phyloP scores from a whole-genome alignment of 2,329 filamentous ascomycete species.

The Claviceps spartinae region DNA sequence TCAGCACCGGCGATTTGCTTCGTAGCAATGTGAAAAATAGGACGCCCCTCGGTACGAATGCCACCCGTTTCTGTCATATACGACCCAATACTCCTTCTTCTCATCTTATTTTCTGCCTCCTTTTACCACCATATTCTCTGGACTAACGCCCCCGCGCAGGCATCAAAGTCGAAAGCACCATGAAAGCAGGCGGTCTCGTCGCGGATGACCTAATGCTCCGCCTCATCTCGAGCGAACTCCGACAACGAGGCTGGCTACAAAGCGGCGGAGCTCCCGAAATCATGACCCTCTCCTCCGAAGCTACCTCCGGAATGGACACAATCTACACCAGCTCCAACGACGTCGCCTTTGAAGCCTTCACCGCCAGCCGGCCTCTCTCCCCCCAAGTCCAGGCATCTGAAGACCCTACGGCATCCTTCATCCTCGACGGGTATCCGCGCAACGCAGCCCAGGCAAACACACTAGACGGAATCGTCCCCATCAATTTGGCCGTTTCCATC shows the following conservation, averaged over 20 bases:
- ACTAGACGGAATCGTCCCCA: constrained; percentile 72
- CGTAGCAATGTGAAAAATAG: constrained; percentile 83
- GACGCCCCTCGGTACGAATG: constrained; percentile 60
- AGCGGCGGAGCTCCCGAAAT: constrained; percentile 30
- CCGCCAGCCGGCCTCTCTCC: constrained; percentile 9
- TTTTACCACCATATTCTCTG: background rate
- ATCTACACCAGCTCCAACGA: constrained; percentile 16
- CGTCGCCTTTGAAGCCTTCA: constrained; percentile 2
- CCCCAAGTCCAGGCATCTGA: constrained; percentile 38
- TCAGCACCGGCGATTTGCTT: constrained; percentile 87
- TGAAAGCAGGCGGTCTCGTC: constrained; percentile 81
- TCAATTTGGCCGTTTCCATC: constrained; percentile 84
- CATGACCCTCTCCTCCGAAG: constrained; percentile 37
- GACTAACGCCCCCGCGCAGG: constrained; percentile 35
- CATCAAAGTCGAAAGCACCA: constrained; percentile 77
- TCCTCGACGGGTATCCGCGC: constrained; percentile 91
- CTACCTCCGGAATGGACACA: constrained; percentile 21
- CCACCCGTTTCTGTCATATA: background rate
- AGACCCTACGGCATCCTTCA: constrained; percentile 70
- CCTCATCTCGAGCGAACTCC: constrained; percentile 82
- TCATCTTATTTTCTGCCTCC: background rate
- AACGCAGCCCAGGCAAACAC: constrained; percentile 67
- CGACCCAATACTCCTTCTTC: background rate
- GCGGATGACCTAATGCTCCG: constrained; percentile 84
- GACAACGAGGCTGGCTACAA: constrained; percentile 70